Percentiles rank a stretch among this genome's conserved stretches.
phyloP scores from a whole-genome alignment of 1,284 basidiomycete species.

The Apiotrichum laibachii region DNA sequence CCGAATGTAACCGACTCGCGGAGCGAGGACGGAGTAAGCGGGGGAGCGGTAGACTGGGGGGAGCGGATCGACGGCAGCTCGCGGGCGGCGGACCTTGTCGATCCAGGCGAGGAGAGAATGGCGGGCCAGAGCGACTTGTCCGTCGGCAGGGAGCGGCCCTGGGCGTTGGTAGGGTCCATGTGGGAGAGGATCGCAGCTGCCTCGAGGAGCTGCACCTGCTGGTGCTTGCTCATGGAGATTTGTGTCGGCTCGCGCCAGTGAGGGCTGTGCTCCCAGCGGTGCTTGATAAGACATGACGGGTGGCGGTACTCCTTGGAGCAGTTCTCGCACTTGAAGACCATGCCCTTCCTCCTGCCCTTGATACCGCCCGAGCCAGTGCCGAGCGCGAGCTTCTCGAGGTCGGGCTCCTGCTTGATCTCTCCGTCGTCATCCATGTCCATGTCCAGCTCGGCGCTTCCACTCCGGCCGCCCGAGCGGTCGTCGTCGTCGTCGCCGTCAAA shows the following conservation, averaged over 20 bases:
- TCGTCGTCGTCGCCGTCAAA: conserved; percentile 30
- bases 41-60: conserved; percentile 32
- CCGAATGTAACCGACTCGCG: conserved; percentile 32
- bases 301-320: conserved; percentile 93
- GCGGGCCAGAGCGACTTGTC: conserved; percentile 74
- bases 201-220: conserved; percentile 95
- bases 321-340: conserved; percentile 86
- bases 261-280: conserved; percentile 95
- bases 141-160: conserved; percentile 77
- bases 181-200: conserved; percentile 93
- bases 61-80: conserved; percentile 45
- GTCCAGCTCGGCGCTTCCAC: conserved; percentile 33
- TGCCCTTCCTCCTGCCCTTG: conserved; percentile 65
- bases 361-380: conserved; percentile 50
- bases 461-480: conserved; percentile 20
- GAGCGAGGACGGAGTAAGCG: conserved; percentile 41
- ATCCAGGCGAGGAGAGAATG: conserved; percentile 50
- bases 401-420: conserved; percentile 12
- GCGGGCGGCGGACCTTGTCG: conserved; percentile 32
- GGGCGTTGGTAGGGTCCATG: conserved; percentile 59
- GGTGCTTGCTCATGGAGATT: conserved; percentile 91
- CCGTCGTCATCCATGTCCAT: conserved; percentile 37
- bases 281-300: conserved; percentile 91
- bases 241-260: conserved; percentile 97
- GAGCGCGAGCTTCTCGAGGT: conserved; percentile 41